These are phyloP conservation scores for Colletotrichum cereale DNA, from an alignment of 2,329 filamentous ascomycete genomes.

Conservation along the genomic window DNA sequence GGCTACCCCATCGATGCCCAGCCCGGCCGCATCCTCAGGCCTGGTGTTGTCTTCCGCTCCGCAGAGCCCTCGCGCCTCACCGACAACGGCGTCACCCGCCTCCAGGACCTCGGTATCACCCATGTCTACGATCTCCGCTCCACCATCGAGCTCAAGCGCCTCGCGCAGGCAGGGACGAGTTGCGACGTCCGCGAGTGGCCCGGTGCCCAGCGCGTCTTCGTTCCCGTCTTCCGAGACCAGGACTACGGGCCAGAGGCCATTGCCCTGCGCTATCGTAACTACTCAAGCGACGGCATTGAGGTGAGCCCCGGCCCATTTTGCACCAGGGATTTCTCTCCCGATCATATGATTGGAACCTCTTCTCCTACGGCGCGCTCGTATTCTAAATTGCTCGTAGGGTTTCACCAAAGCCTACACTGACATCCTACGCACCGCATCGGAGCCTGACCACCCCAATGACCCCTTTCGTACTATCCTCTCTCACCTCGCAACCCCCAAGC, in stretches of 20 bases:
- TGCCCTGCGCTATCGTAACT: slow-evolving; percentile 70
- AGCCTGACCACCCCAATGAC: slow-evolving; percentile 34
- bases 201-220: slow-evolving; percentile 65
- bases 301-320: slow-evolving; percentile 6
- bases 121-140: slow-evolving; percentile 78
- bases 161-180: slow-evolving; percentile 43
- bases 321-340: background rate
- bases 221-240: slow-evolving; percentile 72
- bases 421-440: slow-evolving; percentile 67
- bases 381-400: slow-evolving; percentile 52
- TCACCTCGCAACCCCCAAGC: slow-evolving; percentile 61
- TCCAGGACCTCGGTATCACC: slow-evolving; percentile 70
- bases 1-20: slow-evolving; percentile 62
- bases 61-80: slow-evolving; percentile 74
- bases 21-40: slow-evolving; percentile 58
- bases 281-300: slow-evolving; percentile 64
- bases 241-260: slow-evolving; percentile 74
- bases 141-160: slow-evolving; percentile 66
- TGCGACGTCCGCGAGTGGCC: slow-evolving; percentile 46
- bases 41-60: slow-evolving; percentile 73
- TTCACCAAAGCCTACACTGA: slow-evolving; percentile 74
- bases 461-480: slow-evolving; percentile 66
- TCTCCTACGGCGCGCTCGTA: background rate
- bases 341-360: background rate
- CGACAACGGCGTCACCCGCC: slow-evolving; percentile 61